Evolutionary conservation across 768 basidiomycete species (phyloP).

Genomic region (Xerocomellus dryophilus): DNA sequence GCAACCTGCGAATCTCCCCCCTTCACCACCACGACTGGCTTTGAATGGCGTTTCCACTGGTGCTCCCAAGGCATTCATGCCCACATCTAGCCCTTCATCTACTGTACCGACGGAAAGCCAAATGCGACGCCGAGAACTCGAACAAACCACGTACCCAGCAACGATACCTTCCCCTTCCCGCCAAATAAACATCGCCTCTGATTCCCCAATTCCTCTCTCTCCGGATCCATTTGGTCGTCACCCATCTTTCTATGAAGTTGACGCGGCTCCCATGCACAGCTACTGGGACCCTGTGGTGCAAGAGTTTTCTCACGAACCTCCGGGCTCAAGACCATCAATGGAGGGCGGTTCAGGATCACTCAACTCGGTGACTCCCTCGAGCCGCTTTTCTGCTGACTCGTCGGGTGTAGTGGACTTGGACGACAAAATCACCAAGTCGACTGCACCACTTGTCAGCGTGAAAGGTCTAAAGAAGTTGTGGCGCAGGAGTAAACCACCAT

Average conservation of each 20-base stretch:
- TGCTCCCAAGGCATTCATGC: constrained; percentile 48
- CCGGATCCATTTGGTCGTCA: constrained; percentile 80
- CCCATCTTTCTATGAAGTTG: constrained; percentile 46
- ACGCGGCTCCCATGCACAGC: constrained; percentile 32
- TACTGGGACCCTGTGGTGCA: constrained; percentile 44
- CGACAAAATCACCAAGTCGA: constrained; percentile 29
- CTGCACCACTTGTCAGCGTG: constrained; percentile 62
- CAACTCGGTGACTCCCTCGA: constrained; percentile 37
- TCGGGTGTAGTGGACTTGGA: constrained; percentile 35
- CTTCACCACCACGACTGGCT: constrained; percentile 60
- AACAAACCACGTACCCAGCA: constrained; percentile 46
- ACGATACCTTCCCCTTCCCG: constrained; percentile 30
- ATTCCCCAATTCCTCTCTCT: constrained; percentile 74
- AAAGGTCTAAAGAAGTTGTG: constrained; percentile 74
- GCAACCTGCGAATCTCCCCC: constrained; percentile 31
- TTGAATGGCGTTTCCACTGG: constrained; percentile 67
- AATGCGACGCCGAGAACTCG: constrained; percentile 51
- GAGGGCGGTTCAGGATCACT: constrained; percentile 18
- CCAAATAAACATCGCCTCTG: constrained; percentile 26
- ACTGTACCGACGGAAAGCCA: constrained; percentile 44
- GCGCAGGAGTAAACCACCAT: constrained; percentile 61
- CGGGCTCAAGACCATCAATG: constrained; percentile 22
- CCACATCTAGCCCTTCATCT: constrained; percentile 20
- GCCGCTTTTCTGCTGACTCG: constrained; percentile 80
- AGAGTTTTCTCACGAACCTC: constrained; percentile 20